phyloP scores from a whole-genome alignment of 163 green algal genomes.

The Chlamydomonas reinhardtii region DNA sequence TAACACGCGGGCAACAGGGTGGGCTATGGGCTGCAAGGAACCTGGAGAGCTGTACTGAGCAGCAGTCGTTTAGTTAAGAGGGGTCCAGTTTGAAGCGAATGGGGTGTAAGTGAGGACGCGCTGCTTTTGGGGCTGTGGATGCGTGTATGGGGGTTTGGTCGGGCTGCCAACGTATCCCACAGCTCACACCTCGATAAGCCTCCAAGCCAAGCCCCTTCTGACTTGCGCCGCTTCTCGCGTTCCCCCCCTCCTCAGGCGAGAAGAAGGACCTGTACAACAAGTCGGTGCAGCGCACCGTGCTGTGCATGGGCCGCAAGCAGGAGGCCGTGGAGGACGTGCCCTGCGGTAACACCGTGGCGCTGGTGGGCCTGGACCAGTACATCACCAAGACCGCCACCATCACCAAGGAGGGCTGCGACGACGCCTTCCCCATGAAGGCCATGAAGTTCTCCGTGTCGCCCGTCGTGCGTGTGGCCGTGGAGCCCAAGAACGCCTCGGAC shows the following conservation, averaged over 20 bases:
- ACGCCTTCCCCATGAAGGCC: conserved; percentile 96
- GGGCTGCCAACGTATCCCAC: too few relatives aligned
- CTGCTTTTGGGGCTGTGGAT: too few relatives aligned
- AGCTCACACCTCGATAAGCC: too few relatives aligned
- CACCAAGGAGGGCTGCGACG: conserved; percentile 90
- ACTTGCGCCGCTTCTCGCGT: too few relatives aligned
- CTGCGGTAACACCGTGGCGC: conserved; percentile 98
- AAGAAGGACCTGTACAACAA: conserved; percentile 99
- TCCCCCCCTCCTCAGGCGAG: conserved; percentile 50
- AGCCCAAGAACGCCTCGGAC: conserved; percentile 99
- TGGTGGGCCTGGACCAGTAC: conserved; percentile 99
- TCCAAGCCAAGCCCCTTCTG: too few relatives aligned
- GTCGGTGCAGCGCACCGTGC: conserved; percentile 99
- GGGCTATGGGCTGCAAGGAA: too few relatives aligned
- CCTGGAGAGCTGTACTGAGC: too few relatives aligned
- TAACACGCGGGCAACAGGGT: too few relatives aligned
- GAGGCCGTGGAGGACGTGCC: conserved; percentile 99
- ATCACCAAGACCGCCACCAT: conserved; percentile 99
- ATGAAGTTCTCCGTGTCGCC: conserved; percentile 99
- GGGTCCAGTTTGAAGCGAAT: too few relatives aligned
- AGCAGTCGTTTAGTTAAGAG: too few relatives aligned
- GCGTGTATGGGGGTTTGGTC: too few relatives aligned
- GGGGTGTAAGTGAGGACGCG: too few relatives aligned
- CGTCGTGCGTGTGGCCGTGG: conserved; percentile 99
- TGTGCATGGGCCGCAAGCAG: conserved; percentile 99